These are phyloP conservation scores for Suillus subalutaceus DNA, from an alignment of 768 basidiomycete species.

Conservation along the genomic window DNA sequence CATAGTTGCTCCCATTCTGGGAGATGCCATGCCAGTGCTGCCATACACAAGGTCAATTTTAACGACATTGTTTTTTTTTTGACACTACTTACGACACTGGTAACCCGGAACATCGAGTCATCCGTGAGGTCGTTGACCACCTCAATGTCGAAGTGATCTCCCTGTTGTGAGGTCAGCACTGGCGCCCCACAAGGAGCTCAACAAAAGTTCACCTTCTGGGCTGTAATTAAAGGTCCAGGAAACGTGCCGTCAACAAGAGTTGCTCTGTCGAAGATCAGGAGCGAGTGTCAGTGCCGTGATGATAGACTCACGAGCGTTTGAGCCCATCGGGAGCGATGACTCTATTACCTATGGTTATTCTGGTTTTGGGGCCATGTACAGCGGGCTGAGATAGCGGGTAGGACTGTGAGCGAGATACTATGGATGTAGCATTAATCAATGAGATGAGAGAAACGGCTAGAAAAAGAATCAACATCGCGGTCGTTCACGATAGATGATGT, in stretches of 20 bases:
- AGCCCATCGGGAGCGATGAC: constrained; percentile 53
- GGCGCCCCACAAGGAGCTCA: background rate
- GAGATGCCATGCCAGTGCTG: constrained; percentile 62
- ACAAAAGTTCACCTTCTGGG: constrained; percentile 34
- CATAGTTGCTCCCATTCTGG: constrained; percentile 45
- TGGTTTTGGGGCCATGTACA: constrained; percentile 22
- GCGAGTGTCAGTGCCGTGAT: background rate
- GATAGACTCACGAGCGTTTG: constrained; percentile 34
- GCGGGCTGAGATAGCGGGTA: constrained; percentile 11
- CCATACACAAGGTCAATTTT: background rate
- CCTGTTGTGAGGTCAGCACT: constrained; percentile 26
- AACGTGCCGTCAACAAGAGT: constrained; percentile 46
- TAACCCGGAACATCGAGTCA: constrained; percentile 47
- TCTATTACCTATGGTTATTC: constrained; percentile 41
- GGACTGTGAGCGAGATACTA: constrained; percentile 20
- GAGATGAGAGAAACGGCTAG: constrained; percentile 14
- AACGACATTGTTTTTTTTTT: background rate
- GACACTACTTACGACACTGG: constrained; percentile 47
- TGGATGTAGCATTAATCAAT: constrained; percentile 16
- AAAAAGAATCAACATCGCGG: constrained; percentile 14
- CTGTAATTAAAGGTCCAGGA: constrained; percentile 48
- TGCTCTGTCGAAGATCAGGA: constrained; percentile 28
- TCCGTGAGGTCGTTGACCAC: constrained; percentile 52
- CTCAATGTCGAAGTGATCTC: constrained; percentile 43
- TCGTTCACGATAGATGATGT: background rate